Percentiles rank a stretch among this genome's conserved stretches.
These are phyloP conservation scores for Gnomoniopsis smithogilvyi DNA, from an alignment of 2,329 filamentous ascomycete species.

Conservation along the genomic window DNA sequence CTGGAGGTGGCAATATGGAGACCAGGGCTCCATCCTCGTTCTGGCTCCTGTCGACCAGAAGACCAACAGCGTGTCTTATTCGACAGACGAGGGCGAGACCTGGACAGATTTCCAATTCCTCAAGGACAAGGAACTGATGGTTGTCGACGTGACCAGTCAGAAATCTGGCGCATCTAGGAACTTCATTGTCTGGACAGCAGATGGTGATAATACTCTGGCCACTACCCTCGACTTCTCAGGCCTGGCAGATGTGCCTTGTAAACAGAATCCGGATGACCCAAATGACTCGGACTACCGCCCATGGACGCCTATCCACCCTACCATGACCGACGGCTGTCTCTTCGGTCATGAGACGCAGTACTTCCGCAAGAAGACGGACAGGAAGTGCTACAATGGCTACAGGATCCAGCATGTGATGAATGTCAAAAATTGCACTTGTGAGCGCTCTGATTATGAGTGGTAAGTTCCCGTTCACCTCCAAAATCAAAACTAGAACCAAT, in stretches of 20 bases:
- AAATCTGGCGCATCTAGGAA: constrained; percentile 86
- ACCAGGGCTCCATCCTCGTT: constrained; percentile 89
- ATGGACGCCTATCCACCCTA: constrained; percentile 84
- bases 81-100: constrained; percentile 73
- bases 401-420: constrained; percentile 68
- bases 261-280: constrained; percentile 57
- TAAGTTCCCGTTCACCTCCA: constrained; percentile 39
- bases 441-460: constrained; percentile 88
- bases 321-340: constrained; percentile 74
- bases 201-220: constrained; percentile 60
- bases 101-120: constrained; percentile 78
- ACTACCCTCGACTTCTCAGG: constrained; percentile 88
- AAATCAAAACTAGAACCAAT: not conserved
- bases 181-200: constrained; percentile 83
- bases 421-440: constrained; percentile 79
- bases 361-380: constrained; percentile 79
- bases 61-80: constrained; percentile 70
- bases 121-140: constrained; percentile 60
- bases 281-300: constrained; percentile 71
- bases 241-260: constrained; percentile 70
- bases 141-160: constrained; percentile 82
- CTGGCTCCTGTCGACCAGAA: constrained; percentile 70
- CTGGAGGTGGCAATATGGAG: constrained; percentile 93
- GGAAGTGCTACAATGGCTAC: constrained; percentile 78
- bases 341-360: constrained; percentile 91